phyloP scores from a whole-genome alignment of 768 basidiomycete genomes.

The Boletus barrowsii region DNA sequence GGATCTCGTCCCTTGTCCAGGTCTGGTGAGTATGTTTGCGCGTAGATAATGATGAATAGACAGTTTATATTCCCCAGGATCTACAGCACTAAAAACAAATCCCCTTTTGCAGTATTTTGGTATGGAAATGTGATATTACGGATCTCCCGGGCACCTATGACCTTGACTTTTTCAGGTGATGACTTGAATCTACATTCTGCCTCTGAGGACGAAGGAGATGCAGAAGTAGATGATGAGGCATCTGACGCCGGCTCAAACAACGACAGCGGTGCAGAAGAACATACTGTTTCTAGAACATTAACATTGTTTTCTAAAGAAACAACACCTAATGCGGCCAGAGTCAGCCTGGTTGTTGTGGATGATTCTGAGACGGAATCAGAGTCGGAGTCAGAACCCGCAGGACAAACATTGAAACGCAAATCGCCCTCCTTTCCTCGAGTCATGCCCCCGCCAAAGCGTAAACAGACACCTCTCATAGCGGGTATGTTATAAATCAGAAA shows the following conservation, averaged over 20 bases:
- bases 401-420: constrained; percentile 22
- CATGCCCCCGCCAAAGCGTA: constrained; percentile 17
- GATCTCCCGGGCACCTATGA: not conserved
- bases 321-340: not conserved
- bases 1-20: constrained; percentile 2
- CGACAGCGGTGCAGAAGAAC: constrained; percentile 25
- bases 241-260: constrained; percentile 17
- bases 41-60: not conserved
- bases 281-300: constrained; percentile 24
- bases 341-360: constrained; percentile 2
- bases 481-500: constrained; percentile 13
- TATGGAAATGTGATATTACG: constrained; percentile 14
- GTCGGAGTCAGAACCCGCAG: constrained; percentile 18
- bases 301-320: constrained; percentile 10
- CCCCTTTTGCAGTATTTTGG: constrained; percentile 52
- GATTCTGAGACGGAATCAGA: constrained; percentile 37
- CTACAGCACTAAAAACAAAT: constrained; percentile 28
- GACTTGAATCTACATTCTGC: constrained; percentile 52
- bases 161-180: constrained; percentile 25
- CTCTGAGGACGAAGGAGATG: constrained; percentile 38
- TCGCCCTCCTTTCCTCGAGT: constrained; percentile 14
- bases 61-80: not conserved
- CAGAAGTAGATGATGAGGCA: constrained; percentile 20
- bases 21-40: constrained; percentile 9
- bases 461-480: constrained; percentile 5